These are phyloP conservation scores for Daphne laureola DNA, from an alignment of 441 rosid species.

Conservation along the genomic window DNA sequence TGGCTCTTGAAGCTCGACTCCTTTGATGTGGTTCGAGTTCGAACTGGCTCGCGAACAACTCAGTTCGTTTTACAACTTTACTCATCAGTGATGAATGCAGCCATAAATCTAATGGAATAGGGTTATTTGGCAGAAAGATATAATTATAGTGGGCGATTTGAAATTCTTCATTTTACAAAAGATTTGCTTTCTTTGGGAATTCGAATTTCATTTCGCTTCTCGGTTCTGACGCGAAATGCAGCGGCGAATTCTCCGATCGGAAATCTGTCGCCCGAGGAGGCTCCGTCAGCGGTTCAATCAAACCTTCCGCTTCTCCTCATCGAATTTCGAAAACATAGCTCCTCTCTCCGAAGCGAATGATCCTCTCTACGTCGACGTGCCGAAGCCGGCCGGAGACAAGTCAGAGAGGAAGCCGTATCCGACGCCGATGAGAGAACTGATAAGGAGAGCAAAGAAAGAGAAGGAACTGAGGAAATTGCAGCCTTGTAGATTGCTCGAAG, in stretches of 20 bases:
- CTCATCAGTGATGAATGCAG: too few species aligned
- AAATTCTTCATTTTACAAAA: too few species aligned
- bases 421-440: slow-evolving; percentile 65
- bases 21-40: too few species aligned
- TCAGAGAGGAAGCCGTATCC: slow-evolving; percentile 74
- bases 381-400: slow-evolving; percentile 58
- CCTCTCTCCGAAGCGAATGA: slow-evolving; percentile 17
- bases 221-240: slow-evolving; percentile 27
- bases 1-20: too few species aligned
- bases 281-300: slow-evolving; percentile 16
- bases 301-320: slow-evolving; percentile 23
- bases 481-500: slow-evolving; percentile 62
- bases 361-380: slow-evolving; percentile 52
- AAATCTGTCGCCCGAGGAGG: slow-evolving; percentile 7
- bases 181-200: too few species aligned
- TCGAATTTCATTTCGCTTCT: neutral
- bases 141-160: neutral
- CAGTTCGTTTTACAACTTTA: too few species aligned
- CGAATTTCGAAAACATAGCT: slow-evolving; percentile 9
- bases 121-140: neutral
- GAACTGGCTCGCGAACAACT: too few species aligned
- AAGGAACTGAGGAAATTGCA: slow-evolving; percentile 48
- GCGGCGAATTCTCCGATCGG: slow-evolving; percentile 12
- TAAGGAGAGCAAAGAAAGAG: slow-evolving; percentile 59
- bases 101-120: neutral